phyloP scores from a whole-genome alignment of 352 stramenopile genomes.

The Pythium dissimile region DNA sequence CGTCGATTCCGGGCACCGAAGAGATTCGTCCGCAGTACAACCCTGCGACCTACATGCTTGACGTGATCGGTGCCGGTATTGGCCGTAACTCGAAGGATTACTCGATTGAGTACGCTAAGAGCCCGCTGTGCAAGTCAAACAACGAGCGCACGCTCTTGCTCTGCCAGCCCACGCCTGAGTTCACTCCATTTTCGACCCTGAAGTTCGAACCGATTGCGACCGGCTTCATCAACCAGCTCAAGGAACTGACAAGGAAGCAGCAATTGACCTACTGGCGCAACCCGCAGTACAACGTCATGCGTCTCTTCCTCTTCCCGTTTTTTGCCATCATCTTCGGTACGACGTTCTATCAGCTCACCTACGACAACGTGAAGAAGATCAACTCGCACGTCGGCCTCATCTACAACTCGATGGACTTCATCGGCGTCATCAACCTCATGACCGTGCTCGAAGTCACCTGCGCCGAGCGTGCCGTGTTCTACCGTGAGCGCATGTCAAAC shows the following conservation, averaged over 20 bases:
- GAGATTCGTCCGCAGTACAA: constrained; percentile 80
- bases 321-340: constrained; percentile 52
- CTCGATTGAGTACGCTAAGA: constrained; percentile 48
- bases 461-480: constrained; percentile 52
- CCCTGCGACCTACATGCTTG: constrained; percentile 89
- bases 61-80: constrained; percentile 73
- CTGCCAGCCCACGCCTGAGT: constrained; percentile 8
- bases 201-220: constrained; percentile 46
- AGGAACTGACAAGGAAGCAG: constrained; percentile 31
- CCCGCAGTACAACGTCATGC: constrained; percentile 52
- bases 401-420: constrained; percentile 70
- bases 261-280: constrained; percentile 49
- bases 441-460: constrained; percentile 57
- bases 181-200: constrained; percentile 40
- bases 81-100: constrained; percentile 50
- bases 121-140: constrained; percentile 27
- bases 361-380: constrained; percentile 29
- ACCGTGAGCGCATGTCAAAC: constrained; percentile 68
- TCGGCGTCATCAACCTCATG: constrained; percentile 57
- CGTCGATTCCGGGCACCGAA: constrained; percentile 63
- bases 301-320: constrained; percentile 45
- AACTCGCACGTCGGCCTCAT: constrained; percentile 62
- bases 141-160: constrained; percentile 21
- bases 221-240: constrained; percentile 35
- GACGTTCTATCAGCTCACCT: constrained; percentile 46